Conservation (phyloP, 2,329 filamentous ascomycete species). For the Colletotrichum spaethianum region DNA sequence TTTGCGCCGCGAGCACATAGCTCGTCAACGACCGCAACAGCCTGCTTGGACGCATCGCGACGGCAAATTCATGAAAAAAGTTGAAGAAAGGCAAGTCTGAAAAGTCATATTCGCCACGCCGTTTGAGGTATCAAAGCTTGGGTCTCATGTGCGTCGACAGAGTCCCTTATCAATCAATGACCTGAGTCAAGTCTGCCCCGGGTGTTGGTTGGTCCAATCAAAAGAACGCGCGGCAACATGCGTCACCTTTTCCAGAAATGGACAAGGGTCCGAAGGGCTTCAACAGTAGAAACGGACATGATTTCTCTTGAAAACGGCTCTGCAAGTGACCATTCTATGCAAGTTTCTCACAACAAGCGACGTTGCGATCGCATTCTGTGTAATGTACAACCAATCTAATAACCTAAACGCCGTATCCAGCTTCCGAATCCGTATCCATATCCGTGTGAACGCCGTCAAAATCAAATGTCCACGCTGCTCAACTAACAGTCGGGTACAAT, state of each 20-base stretch:
- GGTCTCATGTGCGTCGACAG: neutral
- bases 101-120: conserved; percentile 13
- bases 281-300: neutral
- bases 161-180: conserved; percentile 25
- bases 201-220: conserved; percentile 32
- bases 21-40: neutral
- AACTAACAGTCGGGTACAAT: neutral
- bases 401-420: conserved; percentile 28
- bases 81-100: neutral
- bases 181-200: conserved; percentile 29
- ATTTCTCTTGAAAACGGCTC: neutral
- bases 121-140: conserved; percentile 10
- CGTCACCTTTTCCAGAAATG: conserved; percentile 36
- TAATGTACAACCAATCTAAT: conserved; percentile 33
- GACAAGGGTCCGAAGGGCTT: conserved; percentile 14
- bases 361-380: conserved; percentile 22
- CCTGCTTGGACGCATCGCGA: conserved; percentile 2
- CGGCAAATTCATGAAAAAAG: neutral
- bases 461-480: conserved; percentile 10
- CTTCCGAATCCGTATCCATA: conserved; percentile 12
- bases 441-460: conserved; percentile 29
- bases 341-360: conserved; percentile 15
- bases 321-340: neutral
- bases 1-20: neutral
- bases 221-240: conserved; percentile 37